These are phyloP conservation scores for Atalantia buxifolia DNA, from an alignment of 345 rosid species.

Conservation along the genomic window DNA sequence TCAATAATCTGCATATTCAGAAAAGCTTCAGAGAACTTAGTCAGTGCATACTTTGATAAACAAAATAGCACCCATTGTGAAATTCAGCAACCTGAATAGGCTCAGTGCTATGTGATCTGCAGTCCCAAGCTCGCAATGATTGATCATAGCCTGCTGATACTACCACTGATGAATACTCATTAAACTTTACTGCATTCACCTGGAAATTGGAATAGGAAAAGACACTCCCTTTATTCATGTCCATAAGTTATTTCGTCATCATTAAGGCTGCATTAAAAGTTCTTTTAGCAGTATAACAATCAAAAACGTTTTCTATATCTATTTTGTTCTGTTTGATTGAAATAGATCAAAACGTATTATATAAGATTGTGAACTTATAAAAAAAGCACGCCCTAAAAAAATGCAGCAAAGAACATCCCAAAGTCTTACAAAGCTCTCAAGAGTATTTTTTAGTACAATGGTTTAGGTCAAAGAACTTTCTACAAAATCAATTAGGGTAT, in stretches of 20 bases:
- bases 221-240: background rate
- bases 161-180: slow-evolving; percentile 72
- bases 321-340: background rate
- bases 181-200: slow-evolving; percentile 95
- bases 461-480: background rate
- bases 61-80: background rate
- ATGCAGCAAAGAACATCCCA: background rate
- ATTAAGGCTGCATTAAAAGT: background rate
- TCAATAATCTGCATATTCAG: slow-evolving; percentile 58
- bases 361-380: background rate
- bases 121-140: slow-evolving; percentile 92
- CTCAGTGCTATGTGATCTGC: slow-evolving; percentile 89
- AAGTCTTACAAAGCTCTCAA: background rate
- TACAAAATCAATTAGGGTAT: background rate
- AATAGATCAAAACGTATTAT: background rate
- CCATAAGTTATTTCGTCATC: background rate
- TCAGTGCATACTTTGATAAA: background rate
- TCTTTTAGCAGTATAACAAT: background rate
- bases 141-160: slow-evolving; percentile 96
- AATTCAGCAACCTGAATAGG: slow-evolving; percentile 72
- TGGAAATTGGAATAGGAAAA: slow-evolving; percentile 14
- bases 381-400: background rate
- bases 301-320: background rate
- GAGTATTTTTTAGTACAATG: background rate
- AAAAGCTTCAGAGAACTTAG: background rate